Percentiles rank a stretch among this genome's conserved stretches.
Conservation (phyloP, 805 yeast genomes). For the Cyberlindnera meyerae region DNA sequence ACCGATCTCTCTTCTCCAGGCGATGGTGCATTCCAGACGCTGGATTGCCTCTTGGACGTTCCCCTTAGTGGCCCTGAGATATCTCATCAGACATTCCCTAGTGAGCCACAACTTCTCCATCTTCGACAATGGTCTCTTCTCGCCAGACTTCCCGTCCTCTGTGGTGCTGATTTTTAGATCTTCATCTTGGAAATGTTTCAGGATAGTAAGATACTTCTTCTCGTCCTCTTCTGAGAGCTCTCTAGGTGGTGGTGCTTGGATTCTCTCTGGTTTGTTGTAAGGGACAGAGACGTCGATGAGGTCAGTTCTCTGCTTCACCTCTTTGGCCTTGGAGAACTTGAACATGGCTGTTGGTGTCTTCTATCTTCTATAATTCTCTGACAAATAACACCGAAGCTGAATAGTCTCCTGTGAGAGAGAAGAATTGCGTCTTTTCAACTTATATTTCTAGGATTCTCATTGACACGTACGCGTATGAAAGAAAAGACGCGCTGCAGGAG, state of each 20-base stretch:
- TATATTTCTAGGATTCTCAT: too few species aligned
- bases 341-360: too few species aligned
- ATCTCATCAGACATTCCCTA: slow-evolving; percentile 82
- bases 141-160: slow-evolving; percentile 7
- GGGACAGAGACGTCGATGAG: slow-evolving; percentile 39
- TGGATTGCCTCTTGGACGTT: slow-evolving; percentile 60
- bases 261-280: slow-evolving; percentile 47
- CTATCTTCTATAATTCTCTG: too few species aligned
- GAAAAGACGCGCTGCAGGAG: too few species aligned
- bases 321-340: slow-evolving; percentile 18
- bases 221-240: slow-evolving; percentile 29
- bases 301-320: slow-evolving; percentile 16
- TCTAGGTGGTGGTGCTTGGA: slow-evolving; percentile 32
- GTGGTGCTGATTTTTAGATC: slow-evolving; percentile 30
- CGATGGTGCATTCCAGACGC: slow-evolving; percentile 68
- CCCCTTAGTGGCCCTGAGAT: slow-evolving; percentile 95
- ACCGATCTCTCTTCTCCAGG: slow-evolving; percentile 93
- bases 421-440: too few species aligned
- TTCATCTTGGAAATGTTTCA: slow-evolving; percentile 53
- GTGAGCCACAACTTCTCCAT: slow-evolving; percentile 89
- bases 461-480: too few species aligned
- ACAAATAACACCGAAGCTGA: too few species aligned
- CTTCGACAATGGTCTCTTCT: slow-evolving; percentile 38
- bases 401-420: too few species aligned
- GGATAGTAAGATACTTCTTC: slow-evolving; percentile 47